A percentile compares a stretch with the other conserved stretches of the same genome.
Conservation (phyloP, 1,139 yeast genomes). For the Suzukiozyma palmioleophila region DNA sequence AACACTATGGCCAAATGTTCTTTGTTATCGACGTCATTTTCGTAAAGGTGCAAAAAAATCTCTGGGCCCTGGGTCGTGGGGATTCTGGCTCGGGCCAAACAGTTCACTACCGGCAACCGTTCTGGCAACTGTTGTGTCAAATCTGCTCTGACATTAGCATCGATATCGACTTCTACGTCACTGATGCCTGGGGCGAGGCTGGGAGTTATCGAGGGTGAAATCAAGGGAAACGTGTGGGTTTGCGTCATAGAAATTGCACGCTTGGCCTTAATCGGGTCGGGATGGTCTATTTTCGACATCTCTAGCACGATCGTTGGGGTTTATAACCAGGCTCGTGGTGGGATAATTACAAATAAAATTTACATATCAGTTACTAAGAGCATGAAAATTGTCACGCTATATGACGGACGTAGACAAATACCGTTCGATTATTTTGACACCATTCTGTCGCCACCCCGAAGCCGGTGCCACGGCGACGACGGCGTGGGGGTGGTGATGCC, state of each 20-base stretch:
- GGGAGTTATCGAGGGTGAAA: slow-evolving; percentile 3
- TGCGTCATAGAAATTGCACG: slow-evolving; percentile 1
- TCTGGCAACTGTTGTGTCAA: slow-evolving; percentile 22
- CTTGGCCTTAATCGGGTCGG: slow-evolving; percentile 5
- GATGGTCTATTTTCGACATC: slow-evolving; percentile 8
- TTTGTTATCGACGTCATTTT: slow-evolving; percentile 80
- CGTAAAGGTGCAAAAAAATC: slow-evolving; percentile 83
- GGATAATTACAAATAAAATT: neutral
- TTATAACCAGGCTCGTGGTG: neutral
- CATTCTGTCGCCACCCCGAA: no score
- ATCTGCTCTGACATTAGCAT: neutral
- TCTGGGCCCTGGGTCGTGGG: slow-evolving; percentile 95
- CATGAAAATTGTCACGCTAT: neutral
- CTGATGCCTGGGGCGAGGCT: neutral
- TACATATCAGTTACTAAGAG: neutral
- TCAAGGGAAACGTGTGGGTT: slow-evolving; percentile 1
- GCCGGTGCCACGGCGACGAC: no score
- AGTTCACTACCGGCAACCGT: slow-evolving; percentile 63
- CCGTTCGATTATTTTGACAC: no score
- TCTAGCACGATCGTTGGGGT: neutral
- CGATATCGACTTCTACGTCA: slow-evolving; percentile 1
- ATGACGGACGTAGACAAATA: no score
- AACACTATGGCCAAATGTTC: slow-evolving; percentile 97
- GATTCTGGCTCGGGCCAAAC: slow-evolving; percentile 88
- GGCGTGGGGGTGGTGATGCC: no score